These are phyloP conservation scores for Glycine tomentella DNA, from an alignment of 306 rosid genomes.

Conservation along the genomic window DNA sequence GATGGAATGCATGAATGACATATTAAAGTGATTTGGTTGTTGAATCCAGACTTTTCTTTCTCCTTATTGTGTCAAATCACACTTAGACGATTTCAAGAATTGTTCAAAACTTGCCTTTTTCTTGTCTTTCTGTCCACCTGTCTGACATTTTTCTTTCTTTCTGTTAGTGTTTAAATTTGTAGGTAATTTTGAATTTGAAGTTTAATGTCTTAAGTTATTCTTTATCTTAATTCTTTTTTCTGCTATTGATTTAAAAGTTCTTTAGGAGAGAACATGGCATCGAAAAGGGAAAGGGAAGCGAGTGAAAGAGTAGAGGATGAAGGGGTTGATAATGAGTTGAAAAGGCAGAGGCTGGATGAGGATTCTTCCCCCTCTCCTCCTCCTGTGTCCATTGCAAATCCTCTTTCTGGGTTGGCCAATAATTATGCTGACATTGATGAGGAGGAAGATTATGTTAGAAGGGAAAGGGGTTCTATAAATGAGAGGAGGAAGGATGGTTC, in stretches of 20 bases:
- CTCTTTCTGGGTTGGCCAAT: slow-evolving; percentile 64
- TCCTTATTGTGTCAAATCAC: not conserved
- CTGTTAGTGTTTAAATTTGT: not conserved
- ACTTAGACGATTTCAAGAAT: not conserved
- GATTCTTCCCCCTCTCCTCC: slow-evolving; percentile 50
- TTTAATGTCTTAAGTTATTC: not conserved
- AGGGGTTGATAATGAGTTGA: slow-evolving; percentile 41
- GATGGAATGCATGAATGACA: not conserved
- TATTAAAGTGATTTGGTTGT: not conserved
- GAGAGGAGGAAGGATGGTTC: slow-evolving; percentile 42
- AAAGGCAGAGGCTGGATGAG: slow-evolving; percentile 50
- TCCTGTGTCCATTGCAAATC: slow-evolving; percentile 55
- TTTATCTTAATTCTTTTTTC: not conserved
- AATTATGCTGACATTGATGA: slow-evolving; percentile 64
- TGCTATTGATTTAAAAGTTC: slow-evolving; percentile 21
- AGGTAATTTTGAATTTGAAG: slow-evolving; percentile 12
- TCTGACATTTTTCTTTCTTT: not conserved
- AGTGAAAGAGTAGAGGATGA: slow-evolving; percentile 41
- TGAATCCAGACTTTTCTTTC: not conserved
- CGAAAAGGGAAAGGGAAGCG: slow-evolving; percentile 53
- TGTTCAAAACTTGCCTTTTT: too few relatives aligned
- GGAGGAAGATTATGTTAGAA: slow-evolving; percentile 52
- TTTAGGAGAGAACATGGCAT: slow-evolving; percentile 45
- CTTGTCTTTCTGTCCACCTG: too few relatives aligned
- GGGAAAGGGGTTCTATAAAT: slow-evolving; percentile 37